Evolutionary conservation across 805 yeast species (phyloP), one percentile per base, ranked within the genome.

Genomic region (Kodamaea neixiangensis): DNA sequence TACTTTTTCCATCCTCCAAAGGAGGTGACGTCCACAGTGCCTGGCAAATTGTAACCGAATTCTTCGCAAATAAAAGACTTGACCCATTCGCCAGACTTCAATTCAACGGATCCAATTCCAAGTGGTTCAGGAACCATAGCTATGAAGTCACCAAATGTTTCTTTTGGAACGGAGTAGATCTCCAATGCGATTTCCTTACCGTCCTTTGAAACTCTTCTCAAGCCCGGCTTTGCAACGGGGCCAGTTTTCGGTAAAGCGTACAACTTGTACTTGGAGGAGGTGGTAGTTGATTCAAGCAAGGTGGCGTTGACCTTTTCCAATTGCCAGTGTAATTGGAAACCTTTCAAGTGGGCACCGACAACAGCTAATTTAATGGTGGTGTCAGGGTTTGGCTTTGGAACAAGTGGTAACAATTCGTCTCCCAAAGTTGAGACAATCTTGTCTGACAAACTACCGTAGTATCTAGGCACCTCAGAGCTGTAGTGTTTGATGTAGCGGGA

Each of bases 51-150:
- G 70, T 91, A 92, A 10, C 97, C 97, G 52, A 74, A 65, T 61
- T 92, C 97, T 69, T 93, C 99, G 71, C 98, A 94, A 56, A 94
- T 89, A 64, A 93, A 93, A 0, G 97, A 92, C 66, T 92, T 91
- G 52, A 92, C 91, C 85, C 88, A 83, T 56, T 83, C 81, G 34
- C 97, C 97, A 52, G 80, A 73, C 47, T 76, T 84, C 39, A 91
- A 79, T 69, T 92, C 96, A 47, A 90, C 93, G 18, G 94, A 83
- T 7, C 99, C 99, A 61, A 93, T 92, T 41, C 97, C 99, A 55
- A 93, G 77, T 18, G 99, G 99, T 58, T 87, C 87, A 11, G 98
- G 97, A 31, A 93, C 96, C 87, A 87, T 83, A 4, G 86, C 64
- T 22, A 94, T 86, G 62, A 93, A 94, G 18, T 77, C 79, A 57